Conservation (phyloP, 441 rosid species). For the Eruca vesicaria region DNA sequence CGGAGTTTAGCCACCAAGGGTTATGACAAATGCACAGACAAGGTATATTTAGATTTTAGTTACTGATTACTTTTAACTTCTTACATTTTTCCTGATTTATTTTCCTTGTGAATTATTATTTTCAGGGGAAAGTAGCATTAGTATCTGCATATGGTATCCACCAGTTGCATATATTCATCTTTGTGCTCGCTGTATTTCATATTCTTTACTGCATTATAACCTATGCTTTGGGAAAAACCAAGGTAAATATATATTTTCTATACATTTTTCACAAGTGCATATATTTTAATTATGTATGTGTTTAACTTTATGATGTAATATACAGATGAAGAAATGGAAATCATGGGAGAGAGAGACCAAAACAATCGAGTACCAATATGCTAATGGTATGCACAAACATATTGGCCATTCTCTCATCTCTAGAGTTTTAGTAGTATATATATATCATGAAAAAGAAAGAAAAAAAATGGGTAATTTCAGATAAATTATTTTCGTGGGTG, state of each 20-base stretch:
- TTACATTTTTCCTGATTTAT: neutral
- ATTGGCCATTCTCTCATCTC: neutral
- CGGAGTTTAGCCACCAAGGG: conserved; percentile 52
- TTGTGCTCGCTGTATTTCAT: conserved; percentile 75
- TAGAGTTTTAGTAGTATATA: neutral
- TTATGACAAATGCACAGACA: conserved; percentile 47
- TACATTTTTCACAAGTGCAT: neutral
- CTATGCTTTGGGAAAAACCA: conserved; percentile 64
- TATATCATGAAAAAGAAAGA: neutral
- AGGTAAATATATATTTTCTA: conserved; percentile 45
- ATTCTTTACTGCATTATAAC: conserved; percentile 69
- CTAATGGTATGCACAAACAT: conserved; percentile 51
- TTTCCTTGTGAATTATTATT: neutral
- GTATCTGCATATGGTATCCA: conserved; percentile 82
- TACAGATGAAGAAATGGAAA: conserved; percentile 92
- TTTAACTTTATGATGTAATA: neutral
- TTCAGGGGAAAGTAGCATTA: conserved; percentile 75
- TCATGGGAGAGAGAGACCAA: conserved; percentile 84
- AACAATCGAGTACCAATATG: conserved; percentile 76
- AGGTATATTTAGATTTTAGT: conserved; percentile 34
- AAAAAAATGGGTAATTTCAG: neutral
- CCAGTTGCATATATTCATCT: conserved; percentile 92
- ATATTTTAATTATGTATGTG: neutral
- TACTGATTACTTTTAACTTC: neutral
- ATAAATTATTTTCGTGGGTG: neutral